Base-by-base conservation (phyloP, 768 basidiomycete species). In the Suillus cothurnatus region DNA sequence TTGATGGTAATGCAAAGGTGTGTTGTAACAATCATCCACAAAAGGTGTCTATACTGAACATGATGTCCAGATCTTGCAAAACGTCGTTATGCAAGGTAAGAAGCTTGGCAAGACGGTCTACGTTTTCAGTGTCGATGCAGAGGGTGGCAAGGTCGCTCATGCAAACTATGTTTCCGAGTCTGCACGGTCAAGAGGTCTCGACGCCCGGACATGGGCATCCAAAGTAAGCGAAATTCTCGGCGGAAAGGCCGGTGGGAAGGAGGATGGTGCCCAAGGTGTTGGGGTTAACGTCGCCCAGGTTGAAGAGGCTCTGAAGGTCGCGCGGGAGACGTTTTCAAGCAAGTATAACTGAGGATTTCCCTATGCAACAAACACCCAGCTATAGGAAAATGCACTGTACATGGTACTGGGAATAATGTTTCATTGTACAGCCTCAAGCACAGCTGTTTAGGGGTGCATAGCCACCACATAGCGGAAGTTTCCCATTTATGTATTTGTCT, bases 221-320 rank as follows among this genome's bases (percentile, higher is more conserved):
- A 86, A 85, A 66, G 90, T 97, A 23, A 83, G 85, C 6, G 90
- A 90, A 41, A 78, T 95, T 11, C 71, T 99, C 12, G 95, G 96
- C 31, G 97, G 97, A 50, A 99, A 97, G 88, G 94, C 94, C 61
- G 97, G 97, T 62, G 97, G 97, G 17, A 98, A 96, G 78, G 94
- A 94, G 65, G 97, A 99, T 43, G 85, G 86, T 63, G 91, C 92
- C 2, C 94, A 96, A 72, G 97, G 97, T 31, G 88, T 97, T 17
- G 97, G 97, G 36, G 78, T 81, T 4, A 83, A 93, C 66, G 76
- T 84, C 1, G 77, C 77, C 31, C 89, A 85, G 76, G 78, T 94
- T 3, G 78, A 83, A 19, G 92, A 91, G 65, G 95, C 93, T 1
- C 70, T 94, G 23, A 73, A 71, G 63, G 80, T 81, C 28, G 94